Percentiles rank a stretch among this genome's conserved stretches.
Evolutionary conservation across 2,329 filamentous ascomycete genomes (phyloP).

Genomic region (Pyrenophora tritici-repentis): DNA sequence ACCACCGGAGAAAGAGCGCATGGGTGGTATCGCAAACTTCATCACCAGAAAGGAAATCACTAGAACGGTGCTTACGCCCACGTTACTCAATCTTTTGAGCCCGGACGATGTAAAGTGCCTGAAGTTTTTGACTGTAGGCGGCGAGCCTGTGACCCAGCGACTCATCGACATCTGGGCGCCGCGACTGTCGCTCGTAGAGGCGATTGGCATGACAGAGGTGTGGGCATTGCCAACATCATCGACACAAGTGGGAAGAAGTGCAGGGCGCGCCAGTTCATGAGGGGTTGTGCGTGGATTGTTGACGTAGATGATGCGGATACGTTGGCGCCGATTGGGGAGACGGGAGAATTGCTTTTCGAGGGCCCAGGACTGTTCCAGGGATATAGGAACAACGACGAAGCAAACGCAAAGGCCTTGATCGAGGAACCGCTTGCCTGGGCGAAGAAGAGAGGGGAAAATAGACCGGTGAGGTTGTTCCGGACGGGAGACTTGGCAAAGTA

Average conservation of each 20-base stretch:
- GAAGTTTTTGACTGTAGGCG: constrained; percentile 6
- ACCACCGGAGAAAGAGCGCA: constrained; percentile 7
- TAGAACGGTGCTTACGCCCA: constrained; percentile 4
- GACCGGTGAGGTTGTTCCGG: neutral
- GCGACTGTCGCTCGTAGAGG: constrained; percentile 4
- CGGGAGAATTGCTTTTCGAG: constrained; percentile 6
- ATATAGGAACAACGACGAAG: constrained; percentile 1
- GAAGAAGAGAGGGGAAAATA: neutral
- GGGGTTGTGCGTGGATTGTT: constrained; percentile 5
- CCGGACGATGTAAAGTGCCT: constrained; percentile 6
- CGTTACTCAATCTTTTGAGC: constrained; percentile 1
- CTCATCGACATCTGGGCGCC: constrained; percentile 9
- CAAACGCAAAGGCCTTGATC: constrained; percentile 3
- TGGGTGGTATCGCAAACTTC: constrained; percentile 8
- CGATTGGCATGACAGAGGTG: constrained; percentile 8
- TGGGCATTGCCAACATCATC: constrained; percentile 3
- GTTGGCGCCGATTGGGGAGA: constrained; percentile 4
- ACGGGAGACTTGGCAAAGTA: constrained; percentile 7
- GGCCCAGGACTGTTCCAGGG: constrained; percentile 3
- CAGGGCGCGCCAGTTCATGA: constrained; percentile 4
- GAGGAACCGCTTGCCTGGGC: neutral
- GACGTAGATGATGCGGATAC: constrained; percentile 2
- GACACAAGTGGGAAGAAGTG: constrained; percentile 2
- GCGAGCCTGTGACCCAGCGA: constrained; percentile 2
- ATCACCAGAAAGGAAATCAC: constrained; percentile 7